Percentiles rank a stretch among this genome's conserved stretches.
These are phyloP conservation scores for Croton laevigatus DNA, from an alignment of 441 rosid genomes.

Conservation along the genomic window DNA sequence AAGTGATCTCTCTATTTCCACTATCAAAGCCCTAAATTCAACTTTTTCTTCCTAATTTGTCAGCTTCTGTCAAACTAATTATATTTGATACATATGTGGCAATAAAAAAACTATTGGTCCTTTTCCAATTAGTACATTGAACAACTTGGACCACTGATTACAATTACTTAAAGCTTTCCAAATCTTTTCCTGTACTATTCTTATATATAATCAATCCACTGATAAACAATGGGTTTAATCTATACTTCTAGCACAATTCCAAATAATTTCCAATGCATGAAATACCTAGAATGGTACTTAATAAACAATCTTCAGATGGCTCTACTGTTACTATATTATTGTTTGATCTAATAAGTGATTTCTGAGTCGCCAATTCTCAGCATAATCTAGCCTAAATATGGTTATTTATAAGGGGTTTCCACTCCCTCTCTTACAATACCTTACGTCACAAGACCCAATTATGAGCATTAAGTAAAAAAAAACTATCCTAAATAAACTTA, in stretches of 20 bases:
- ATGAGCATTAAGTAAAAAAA: conserved; percentile 16
- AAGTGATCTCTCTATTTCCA: not conserved
- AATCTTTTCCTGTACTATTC: conserved; percentile 25
- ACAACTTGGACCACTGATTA: conserved; percentile 30
- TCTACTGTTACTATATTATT: not conserved
- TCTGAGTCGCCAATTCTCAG: conserved; percentile 50
- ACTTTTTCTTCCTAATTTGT: conserved; percentile 13
- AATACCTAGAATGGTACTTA: not conserved
- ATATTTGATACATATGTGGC: conserved; percentile 22
- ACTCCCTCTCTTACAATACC: conserved; percentile 40
- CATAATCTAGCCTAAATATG: conserved; percentile 31
- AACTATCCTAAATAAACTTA: conserved; percentile 14
- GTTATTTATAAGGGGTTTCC: conserved; percentile 23
- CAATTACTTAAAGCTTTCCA: conserved; percentile 25
- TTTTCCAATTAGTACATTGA: conserved; percentile 18
- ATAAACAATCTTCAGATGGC: not conserved
- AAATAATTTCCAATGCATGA: not conserved
- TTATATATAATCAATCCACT: conserved; percentile 31
- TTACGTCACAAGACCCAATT: conserved; percentile 29
- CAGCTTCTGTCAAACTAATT: conserved; percentile 17
- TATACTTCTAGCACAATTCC: not conserved
- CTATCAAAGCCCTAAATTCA: conserved; percentile 15
- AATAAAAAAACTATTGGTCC: conserved; percentile 22
- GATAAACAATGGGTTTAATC: conserved; percentile 15
- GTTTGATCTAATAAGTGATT: conserved; percentile 38